Evolutionary conservation across 1,139 yeast species (phyloP), one percentile per base, ranked within the genome.

Genomic region (Geotrichum siamense): DNA sequence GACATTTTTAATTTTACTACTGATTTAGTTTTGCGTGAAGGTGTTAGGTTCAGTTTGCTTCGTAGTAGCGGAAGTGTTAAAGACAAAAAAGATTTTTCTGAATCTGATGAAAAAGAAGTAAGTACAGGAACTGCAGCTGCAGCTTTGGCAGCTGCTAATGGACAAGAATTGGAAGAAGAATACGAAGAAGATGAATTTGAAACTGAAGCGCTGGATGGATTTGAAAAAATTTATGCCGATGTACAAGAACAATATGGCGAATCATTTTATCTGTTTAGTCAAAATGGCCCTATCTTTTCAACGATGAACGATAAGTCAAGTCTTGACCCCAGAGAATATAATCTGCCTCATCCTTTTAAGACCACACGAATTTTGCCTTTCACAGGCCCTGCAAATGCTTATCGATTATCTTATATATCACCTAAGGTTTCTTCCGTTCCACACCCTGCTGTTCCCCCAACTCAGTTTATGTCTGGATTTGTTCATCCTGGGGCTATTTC

Each of bases 401-500:
- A 73, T 53, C 65, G 75, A 39, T 60, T 79, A 52, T 82, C 77
- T 36, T 64, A 71, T 26, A 65, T 79, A 41, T 74, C 82, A 1
- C 78, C 77, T 9, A 61, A 63, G 13, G 59, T 64, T 19, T 55
- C 64, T 6, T 67, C 74, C 44, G 71, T 79, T 17, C 82, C 84
- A 6, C 74, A 78, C 48, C 84, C 89, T 2, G 74, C 80, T 1
- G 61, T 72, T 23, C 74, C 78, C 5, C 80, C 85, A 1, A 74
- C 84, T 1, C 84, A 81, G 52, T 74, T 86, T 47, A 68, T 86
- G 62, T 72, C 75, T 41, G 77, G 75, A 47, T 83, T 84, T 58
- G 72, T 82, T 54, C 95, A 87, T 61, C 96, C 96, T 12, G 83
- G 82, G 50, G 83, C 94, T 84, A 81, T 81, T 53, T 79, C 86